phyloP scores from a whole-genome alignment of 768 basidiomycete species.

The Cystofilobasidium capitatum region DNA sequence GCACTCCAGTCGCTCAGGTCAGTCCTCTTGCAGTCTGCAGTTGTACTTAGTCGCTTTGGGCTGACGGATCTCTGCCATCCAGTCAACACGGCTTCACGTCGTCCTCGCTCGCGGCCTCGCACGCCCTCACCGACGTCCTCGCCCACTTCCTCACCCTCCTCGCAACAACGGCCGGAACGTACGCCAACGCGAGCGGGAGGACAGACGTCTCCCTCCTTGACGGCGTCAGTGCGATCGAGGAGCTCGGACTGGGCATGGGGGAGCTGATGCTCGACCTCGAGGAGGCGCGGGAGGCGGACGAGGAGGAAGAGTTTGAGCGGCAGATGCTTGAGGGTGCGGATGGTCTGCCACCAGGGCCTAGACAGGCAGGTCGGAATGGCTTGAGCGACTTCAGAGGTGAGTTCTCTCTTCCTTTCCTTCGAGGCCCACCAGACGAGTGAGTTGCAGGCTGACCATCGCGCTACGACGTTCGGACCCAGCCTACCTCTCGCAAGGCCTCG shows the following conservation, averaged over 20 bases:
- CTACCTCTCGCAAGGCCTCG: background rate
- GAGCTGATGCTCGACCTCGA: conserved; percentile 49
- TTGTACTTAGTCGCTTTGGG: background rate
- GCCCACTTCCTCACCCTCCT: conserved; percentile 62
- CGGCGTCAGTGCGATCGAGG: conserved; percentile 57
- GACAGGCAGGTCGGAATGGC: too few relatives aligned
- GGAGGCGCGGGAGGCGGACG: background rate
- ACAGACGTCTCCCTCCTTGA: conserved; percentile 52
- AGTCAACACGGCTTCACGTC: conserved; percentile 70
- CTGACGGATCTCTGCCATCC: conserved; percentile 50
- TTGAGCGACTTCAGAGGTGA: too few relatives aligned
- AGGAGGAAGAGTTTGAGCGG: background rate
- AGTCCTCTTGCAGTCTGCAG: background rate
- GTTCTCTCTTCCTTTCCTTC: too few relatives aligned
- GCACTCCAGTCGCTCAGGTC: background rate
- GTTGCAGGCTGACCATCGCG: background rate
- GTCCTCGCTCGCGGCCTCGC: conserved; percentile 60
- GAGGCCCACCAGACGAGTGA: too few relatives aligned
- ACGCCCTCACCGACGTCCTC: conserved; percentile 63
- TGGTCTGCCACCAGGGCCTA: too few relatives aligned
- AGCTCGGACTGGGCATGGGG: conserved; percentile 60
- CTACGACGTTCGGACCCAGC: background rate
- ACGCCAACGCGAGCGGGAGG: conserved; percentile 67
- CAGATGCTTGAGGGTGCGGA: too few relatives aligned
- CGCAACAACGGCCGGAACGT: conserved; percentile 57